Percentiles rank a stretch among this genome's conserved stretches.
Evolutionary conservation across 2,329 filamentous ascomycete species (phyloP).

Genomic region (Pochonia chlamydosporia): DNA sequence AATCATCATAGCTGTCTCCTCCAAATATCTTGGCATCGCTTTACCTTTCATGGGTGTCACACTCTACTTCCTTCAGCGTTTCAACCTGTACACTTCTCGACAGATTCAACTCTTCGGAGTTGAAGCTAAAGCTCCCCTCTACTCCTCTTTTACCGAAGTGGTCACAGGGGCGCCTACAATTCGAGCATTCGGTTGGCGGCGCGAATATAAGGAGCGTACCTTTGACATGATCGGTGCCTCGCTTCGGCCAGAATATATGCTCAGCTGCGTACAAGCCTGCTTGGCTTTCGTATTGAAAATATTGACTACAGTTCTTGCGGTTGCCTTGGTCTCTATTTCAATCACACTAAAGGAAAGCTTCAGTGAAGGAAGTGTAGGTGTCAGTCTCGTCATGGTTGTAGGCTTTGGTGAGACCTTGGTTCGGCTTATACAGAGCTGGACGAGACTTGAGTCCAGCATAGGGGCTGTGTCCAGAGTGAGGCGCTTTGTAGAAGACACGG

Average conservation of each 20-base stretch:
- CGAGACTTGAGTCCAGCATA: neutral
- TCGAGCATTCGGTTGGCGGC: too few relatives aligned
- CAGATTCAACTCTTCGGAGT: too few relatives aligned
- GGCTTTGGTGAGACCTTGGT: neutral
- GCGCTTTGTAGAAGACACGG: neutral
- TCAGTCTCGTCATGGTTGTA: neutral
- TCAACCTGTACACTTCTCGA: too few relatives aligned
- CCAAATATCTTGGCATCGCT: too few relatives aligned
- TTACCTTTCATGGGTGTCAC: too few relatives aligned
- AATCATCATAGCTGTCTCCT: too few relatives aligned
- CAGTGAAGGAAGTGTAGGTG: neutral
- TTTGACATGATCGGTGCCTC: neutral
- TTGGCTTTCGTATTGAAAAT: neutral
- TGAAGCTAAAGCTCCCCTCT: too few relatives aligned
- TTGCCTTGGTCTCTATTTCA: neutral
- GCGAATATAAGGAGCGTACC: neutral
- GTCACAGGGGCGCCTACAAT: too few relatives aligned
- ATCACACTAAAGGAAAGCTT: neutral
- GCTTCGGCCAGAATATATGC: neutral
- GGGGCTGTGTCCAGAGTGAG: neutral
- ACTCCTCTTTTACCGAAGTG: too few relatives aligned
- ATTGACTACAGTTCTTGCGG: neutral
- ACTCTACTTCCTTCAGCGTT: too few relatives aligned
- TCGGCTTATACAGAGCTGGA: slow-evolving; percentile 1
- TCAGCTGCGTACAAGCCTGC: neutral